Evolutionary conservation across 108 stramenopile species (phyloP).

Genomic region (Pseudonitzschia multistriata): DNA sequence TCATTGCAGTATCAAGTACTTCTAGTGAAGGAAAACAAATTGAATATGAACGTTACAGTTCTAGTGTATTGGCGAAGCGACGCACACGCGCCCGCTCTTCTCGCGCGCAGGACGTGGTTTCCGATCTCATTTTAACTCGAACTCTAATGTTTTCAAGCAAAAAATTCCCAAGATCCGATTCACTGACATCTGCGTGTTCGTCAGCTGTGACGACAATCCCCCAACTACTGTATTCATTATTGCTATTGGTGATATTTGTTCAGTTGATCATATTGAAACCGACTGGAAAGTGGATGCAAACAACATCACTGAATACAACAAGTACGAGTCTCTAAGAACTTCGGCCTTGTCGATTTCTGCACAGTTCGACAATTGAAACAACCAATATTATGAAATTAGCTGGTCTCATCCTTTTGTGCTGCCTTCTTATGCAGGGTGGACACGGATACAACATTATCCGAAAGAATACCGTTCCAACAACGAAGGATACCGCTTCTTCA

Average conservation of each 20-base stretch:
- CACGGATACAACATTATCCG: neutral
- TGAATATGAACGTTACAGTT: constrained; percentile 9
- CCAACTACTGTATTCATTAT: neutral
- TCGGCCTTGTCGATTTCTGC: no score
- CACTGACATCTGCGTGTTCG: constrained; percentile 7
- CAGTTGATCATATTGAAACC: no score
- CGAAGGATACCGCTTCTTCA: neutral
- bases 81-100: neutral
- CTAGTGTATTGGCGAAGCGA: neutral
- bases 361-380: neutral
- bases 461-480: constrained; percentile 4
- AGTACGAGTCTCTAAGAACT: no score
- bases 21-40: no score
- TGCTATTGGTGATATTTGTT: no score
- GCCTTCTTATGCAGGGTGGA: neutral
- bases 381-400: neutral
- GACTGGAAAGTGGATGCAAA: no score
- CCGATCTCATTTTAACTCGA: neutral
- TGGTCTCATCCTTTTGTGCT: neutral
- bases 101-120: constrained; percentile 12
- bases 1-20: no score
- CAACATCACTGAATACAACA: neutral
- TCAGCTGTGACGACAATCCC: neutral
- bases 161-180: neutral
- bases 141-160: neutral